Percentiles rank a stretch among this genome's conserved stretches.
phyloP scores from a whole-genome alignment of 2,329 filamentous ascomycete species.

The Clathrospora elynae region DNA sequence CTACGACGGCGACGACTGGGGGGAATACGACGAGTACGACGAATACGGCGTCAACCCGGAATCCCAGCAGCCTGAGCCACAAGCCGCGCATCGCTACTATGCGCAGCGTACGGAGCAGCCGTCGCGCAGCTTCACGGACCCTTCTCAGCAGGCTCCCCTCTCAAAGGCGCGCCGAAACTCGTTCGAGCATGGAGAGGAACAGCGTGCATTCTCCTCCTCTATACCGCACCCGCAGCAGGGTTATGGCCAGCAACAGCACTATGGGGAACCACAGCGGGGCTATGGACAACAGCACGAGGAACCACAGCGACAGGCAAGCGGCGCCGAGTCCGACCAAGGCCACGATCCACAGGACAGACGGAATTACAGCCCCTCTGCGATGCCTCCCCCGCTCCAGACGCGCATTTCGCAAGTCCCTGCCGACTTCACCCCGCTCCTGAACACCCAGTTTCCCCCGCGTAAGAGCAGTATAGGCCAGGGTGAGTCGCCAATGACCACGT shows the following conservation, averaged over 20 bases:
- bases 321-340: constrained; percentile 38
- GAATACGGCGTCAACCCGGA: constrained; percentile 59
- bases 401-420: constrained; percentile 49
- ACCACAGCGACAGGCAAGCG: constrained; percentile 31
- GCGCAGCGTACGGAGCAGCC: constrained; percentile 36
- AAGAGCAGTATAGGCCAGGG: constrained; percentile 65
- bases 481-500: constrained; percentile 30
- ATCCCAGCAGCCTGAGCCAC: constrained; percentile 47
- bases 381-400: constrained; percentile 56
- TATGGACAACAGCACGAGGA: constrained; percentile 16
- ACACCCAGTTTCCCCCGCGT: constrained; percentile 61
- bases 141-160: constrained; percentile 38
- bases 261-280: constrained; percentile 22
- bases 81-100: constrained; percentile 53
- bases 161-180: constrained; percentile 52
- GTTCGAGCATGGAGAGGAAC: constrained; percentile 61
- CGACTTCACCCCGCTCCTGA: constrained; percentile 32
- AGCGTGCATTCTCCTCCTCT: constrained; percentile 54
- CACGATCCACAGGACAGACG: constrained; percentile 49
- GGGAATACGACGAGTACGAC: constrained; percentile 65
- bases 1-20: constrained; percentile 96
- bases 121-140: constrained; percentile 50
- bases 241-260: constrained; percentile 18
- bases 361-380: constrained; percentile 60
- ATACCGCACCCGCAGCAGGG: constrained; percentile 28